Conservation (phyloP, 352 stramenopile genomes). For the Peronospora destructor region DNA sequence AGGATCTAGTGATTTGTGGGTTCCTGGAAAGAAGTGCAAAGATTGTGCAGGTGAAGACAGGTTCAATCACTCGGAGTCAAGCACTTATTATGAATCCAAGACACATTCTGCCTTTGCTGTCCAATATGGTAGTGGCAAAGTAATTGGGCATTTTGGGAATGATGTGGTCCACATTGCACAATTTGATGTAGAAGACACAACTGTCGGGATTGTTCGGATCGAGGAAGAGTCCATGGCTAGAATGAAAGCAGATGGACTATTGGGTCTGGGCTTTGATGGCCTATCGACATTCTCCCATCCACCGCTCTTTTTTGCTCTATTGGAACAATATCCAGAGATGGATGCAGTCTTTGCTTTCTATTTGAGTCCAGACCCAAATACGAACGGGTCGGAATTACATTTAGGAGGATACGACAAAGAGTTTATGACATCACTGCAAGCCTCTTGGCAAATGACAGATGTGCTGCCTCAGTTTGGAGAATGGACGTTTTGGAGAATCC, state of each 20-base stretch:
- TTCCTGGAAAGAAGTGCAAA: slow-evolving; percentile 44
- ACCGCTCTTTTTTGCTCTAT: slow-evolving; percentile 57
- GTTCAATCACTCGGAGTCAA: slow-evolving; percentile 45
- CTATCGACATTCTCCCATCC: slow-evolving; percentile 82
- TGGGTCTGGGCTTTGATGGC: slow-evolving; percentile 93
- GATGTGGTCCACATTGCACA: slow-evolving; percentile 49
- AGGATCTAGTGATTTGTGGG: slow-evolving; percentile 76
- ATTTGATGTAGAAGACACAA: slow-evolving; percentile 40
- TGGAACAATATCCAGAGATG: slow-evolving; percentile 54
- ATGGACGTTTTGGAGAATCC: slow-evolving; percentile 80
- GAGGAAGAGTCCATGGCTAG: slow-evolving; percentile 74
- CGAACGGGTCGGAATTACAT: slow-evolving; percentile 64
- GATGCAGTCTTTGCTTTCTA: slow-evolving; percentile 94
- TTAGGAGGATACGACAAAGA: slow-evolving; percentile 58
- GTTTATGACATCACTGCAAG: slow-evolving; percentile 41
- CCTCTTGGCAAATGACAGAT: slow-evolving; percentile 60
- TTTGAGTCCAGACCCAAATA: slow-evolving; percentile 85
- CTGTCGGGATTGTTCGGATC: slow-evolving; percentile 49
- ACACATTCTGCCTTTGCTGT: slow-evolving; percentile 49
- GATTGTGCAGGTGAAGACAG: slow-evolving; percentile 48
- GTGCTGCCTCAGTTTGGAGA: slow-evolving; percentile 72
- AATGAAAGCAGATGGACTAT: slow-evolving; percentile 91
- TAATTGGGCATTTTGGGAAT: slow-evolving; percentile 50
- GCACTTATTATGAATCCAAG: slow-evolving; percentile 33
- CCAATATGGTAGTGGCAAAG: slow-evolving; percentile 69